Percentiles rank a stretch among this genome's conserved stretches.
phyloP scores from a whole-genome alignment of 495 filamentous ascomycete genomes.

The Aspergillus biplanus region DNA sequence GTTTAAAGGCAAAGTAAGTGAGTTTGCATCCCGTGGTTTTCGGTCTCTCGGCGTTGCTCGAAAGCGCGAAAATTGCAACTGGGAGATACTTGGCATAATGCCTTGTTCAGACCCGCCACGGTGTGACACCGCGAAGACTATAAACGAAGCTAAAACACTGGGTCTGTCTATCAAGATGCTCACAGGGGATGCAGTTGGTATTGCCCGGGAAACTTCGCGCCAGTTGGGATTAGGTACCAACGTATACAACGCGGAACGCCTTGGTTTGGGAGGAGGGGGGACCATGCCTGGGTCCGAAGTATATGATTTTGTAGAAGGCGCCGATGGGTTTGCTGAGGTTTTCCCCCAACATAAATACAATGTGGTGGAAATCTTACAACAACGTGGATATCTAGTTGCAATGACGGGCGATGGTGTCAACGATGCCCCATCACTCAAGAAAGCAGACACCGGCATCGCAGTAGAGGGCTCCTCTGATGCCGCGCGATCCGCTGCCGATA shows the following conservation, averaged over 20 bases:
- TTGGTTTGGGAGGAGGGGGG: slow-evolving; percentile 82
- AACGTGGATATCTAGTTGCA: slow-evolving; percentile 92
- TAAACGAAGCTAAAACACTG: slow-evolving; percentile 84
- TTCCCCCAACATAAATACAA: slow-evolving; percentile 98
- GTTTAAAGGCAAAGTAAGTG: slow-evolving; percentile 88
- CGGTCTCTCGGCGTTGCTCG: slow-evolving; percentile 90
- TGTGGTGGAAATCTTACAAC: slow-evolving; percentile 93
- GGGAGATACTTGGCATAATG: slow-evolving; percentile 94
- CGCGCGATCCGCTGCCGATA: slow-evolving; percentile 90
- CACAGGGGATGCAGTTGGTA: slow-evolving; percentile 93
- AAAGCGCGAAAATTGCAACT: slow-evolving; percentile 72
- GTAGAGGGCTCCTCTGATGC: slow-evolving; percentile 93
- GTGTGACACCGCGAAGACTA: slow-evolving; percentile 86
- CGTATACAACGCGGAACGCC: slow-evolving; percentile 88
- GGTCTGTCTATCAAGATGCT: slow-evolving; percentile 95
- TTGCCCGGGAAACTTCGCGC: slow-evolving; percentile 87
- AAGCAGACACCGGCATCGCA: slow-evolving; percentile 86
- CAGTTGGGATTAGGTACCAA: slow-evolving; percentile 91
- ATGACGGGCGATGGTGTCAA: slow-evolving; percentile 99
- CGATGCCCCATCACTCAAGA: slow-evolving; percentile 94
- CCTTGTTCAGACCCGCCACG: slow-evolving; percentile 91
- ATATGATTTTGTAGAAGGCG: slow-evolving; percentile 92
- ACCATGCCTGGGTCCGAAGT: slow-evolving; percentile 91
- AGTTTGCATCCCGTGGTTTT: slow-evolving; percentile 90
- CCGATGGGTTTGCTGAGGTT: slow-evolving; percentile 92